Conservation (phyloP, 2,329 filamentous ascomycete species). For the Helotiales sp. region DNA sequence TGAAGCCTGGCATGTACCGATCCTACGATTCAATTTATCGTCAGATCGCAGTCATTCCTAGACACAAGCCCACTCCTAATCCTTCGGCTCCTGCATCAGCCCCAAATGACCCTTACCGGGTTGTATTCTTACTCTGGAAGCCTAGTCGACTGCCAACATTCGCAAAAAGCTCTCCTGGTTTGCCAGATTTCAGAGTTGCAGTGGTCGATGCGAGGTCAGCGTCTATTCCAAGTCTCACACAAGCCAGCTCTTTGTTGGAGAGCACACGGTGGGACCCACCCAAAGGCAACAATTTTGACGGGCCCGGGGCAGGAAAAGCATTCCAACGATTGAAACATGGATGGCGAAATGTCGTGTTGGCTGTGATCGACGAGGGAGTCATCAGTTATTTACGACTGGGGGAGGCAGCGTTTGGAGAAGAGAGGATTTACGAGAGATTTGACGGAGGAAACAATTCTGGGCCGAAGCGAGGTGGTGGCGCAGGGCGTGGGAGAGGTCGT, state of each 20-base stretch:
- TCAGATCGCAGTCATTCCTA: conserved; percentile 71
- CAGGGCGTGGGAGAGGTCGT: conserved; percentile 29
- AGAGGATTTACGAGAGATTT: conserved; percentile 67
- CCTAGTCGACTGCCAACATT: conserved; percentile 59
- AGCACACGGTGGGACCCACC: conserved; percentile 70
- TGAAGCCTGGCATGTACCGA: conserved; percentile 64
- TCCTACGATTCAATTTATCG: conserved; percentile 72
- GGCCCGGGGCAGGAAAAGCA: conserved; percentile 47
- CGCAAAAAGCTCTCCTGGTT: conserved; percentile 75
- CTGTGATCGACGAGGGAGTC: conserved; percentile 85
- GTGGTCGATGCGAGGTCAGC: conserved; percentile 76
- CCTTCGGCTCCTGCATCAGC: conserved; percentile 35
- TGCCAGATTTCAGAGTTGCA: conserved; percentile 81
- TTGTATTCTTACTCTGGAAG: conserved; percentile 85
- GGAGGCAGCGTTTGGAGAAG: conserved; percentile 77
- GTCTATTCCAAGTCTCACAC: conserved; percentile 68
- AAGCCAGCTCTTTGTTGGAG: conserved; percentile 71
- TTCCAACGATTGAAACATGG: conserved; percentile 84
- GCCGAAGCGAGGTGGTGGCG: conserved; percentile 36
- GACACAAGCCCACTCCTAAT: conserved; percentile 58
- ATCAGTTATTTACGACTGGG: conserved; percentile 83
- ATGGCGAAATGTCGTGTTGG: conserved; percentile 78
- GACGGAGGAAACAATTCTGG: conserved; percentile 41
- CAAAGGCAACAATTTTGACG: conserved; percentile 35
- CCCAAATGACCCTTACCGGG: conserved; percentile 57